Base-by-base conservation (phyloP, 202 grass and related monocot genomes). In the Dendrocalamus latiflorus region DNA sequence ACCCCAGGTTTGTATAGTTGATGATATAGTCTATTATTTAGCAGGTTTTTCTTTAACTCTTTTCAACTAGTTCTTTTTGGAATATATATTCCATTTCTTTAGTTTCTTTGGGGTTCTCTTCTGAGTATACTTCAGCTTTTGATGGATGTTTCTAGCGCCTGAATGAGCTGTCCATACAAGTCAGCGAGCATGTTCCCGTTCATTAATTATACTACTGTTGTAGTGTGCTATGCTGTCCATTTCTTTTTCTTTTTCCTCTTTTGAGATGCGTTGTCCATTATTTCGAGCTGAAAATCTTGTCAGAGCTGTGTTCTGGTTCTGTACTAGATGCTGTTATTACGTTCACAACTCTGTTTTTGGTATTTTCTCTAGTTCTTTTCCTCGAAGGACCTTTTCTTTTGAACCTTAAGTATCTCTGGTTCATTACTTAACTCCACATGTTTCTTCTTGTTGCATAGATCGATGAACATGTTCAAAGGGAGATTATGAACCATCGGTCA, bases 401-500 rank as follows among this genome's bases (percentile, higher is more conserved):
- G 1, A 71, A 45, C 37, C 6, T 55, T 74, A 7, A 60, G 22
- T 20, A 24, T 43, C 20, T 81, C 16, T 63, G 48, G 3, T 28
- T 16, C 34, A 24, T 72, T 60, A 77, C 1, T 67, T 77, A 79
- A 78, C 66, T 61, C 58, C 45, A 39, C 21, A 6, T 24, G 9
- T 85, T 72, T 79, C 11, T 76, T 70, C 24, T 25, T 53, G 24
- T 81, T 79, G 25, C n/a, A 6, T 81, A 98, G 95, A 94, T 98
- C 72, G 95, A 98, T 85, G 95, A 98, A 57, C 86, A 98, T 91
- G 95, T 98, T 88, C 90, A 94, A 72, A 93, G 95, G 63, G 95
- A 98, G 89, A 98, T 98, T 83, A 98, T 98, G 88, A 98, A 98
- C 69, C 95, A 98, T 77, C 86, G 95, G 61, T 98, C 89, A 49